Percentiles rank a stretch among this genome's conserved stretches.
Evolutionary conservation across 305 asterid genomes (phyloP).

Genomic region (Striga hermonthica): DNA sequence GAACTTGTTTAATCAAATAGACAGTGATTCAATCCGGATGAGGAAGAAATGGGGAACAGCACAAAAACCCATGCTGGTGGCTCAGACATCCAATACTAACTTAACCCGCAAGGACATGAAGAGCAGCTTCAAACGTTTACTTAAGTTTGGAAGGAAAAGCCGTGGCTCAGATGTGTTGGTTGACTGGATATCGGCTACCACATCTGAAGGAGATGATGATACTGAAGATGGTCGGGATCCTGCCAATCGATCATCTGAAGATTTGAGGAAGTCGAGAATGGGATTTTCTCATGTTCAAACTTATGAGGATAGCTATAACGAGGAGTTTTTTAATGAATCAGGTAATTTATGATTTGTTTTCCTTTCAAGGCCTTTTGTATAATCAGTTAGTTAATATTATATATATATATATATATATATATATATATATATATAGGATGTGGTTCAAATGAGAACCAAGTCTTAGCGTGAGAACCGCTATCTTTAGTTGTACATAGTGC

Average conservation of each 20-base stretch:
- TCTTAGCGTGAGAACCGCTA: too few species aligned
- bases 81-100: slow-evolving; percentile 43
- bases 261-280: slow-evolving; percentile 74
- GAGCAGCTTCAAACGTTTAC: slow-evolving; percentile 63
- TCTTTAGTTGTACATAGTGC: too few species aligned
- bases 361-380: slow-evolving; percentile 10
- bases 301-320: slow-evolving; percentile 63
- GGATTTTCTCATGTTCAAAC: slow-evolving; percentile 58
- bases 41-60: slow-evolving; percentile 87
- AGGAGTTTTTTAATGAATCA: slow-evolving; percentile 55
- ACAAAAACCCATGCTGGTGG: slow-evolving; percentile 42
- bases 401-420: too few species aligned
- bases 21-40: slow-evolving; percentile 73
- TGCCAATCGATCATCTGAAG: slow-evolving; percentile 63
- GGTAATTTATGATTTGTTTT: slow-evolving; percentile 41
- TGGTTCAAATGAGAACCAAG: too few species aligned
- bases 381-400: not conserved
- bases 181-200: slow-evolving; percentile 65
- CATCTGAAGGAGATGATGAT: slow-evolving; percentile 57
- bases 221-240: slow-evolving; percentile 76
- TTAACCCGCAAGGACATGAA: slow-evolving; percentile 64
- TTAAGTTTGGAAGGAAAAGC: slow-evolving; percentile 73
- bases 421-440: too few species aligned
- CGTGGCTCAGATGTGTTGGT: slow-evolving; percentile 72
- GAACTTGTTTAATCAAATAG: slow-evolving; percentile 60